Conservation (phyloP, 768 basidiomycete genomes). For the Suillus hirtellus region DNA sequence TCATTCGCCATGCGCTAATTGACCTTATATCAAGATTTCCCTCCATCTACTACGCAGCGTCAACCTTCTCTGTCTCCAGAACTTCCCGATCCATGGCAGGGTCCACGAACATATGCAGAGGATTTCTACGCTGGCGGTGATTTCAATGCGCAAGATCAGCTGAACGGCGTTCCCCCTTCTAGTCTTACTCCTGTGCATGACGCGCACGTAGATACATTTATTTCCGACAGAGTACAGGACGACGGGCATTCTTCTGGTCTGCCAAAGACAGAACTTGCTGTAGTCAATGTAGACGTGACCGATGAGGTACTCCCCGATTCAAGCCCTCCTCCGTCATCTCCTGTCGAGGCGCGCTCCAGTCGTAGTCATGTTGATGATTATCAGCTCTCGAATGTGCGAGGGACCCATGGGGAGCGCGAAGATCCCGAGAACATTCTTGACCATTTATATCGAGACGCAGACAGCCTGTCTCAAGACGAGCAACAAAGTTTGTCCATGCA, state of each 20-base stretch:
- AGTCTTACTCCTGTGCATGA: conserved; percentile 24
- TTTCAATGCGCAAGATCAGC: conserved; percentile 11
- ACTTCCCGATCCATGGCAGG: conserved; percentile 42
- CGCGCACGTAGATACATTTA: conserved; percentile 8
- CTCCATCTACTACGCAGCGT: neutral
- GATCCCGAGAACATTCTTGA: conserved; percentile 8
- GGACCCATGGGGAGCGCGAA: neutral
- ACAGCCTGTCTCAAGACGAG: conserved; percentile 4
- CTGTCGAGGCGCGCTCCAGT: conserved; percentile 5
- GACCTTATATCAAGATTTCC: conserved; percentile 5
- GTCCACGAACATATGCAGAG: conserved; percentile 40
- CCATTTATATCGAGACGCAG: conserved; percentile 12
- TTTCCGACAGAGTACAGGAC: neutral
- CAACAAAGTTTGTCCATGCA: conserved; percentile 4
- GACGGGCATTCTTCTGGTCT: neutral
- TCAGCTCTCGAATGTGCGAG: conserved; percentile 2
- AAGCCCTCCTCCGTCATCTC: conserved; percentile 13
- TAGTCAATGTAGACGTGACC: conserved; percentile 5
- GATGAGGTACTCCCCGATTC: conserved; percentile 12
- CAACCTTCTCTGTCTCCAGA: conserved; percentile 25
- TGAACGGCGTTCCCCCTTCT: conserved; percentile 22
- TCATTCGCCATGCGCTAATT: neutral
- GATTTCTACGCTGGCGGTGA: conserved; percentile 50
- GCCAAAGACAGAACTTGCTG: neutral
- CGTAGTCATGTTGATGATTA: neutral